Conservation (phyloP, 306 rosid species). For the Prunus padus region DNA sequence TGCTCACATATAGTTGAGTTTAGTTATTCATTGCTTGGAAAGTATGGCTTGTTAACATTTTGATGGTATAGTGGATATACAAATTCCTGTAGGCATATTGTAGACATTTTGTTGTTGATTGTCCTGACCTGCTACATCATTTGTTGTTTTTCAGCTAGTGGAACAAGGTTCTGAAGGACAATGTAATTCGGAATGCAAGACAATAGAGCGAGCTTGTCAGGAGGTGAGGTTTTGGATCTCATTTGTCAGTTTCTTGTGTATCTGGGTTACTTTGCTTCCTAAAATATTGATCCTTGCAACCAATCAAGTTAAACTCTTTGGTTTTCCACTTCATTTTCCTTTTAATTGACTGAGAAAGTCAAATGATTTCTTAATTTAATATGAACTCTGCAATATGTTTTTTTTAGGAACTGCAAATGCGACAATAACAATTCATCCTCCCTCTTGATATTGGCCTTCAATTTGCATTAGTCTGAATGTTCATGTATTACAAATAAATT, state of each 20-base stretch:
- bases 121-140: slow-evolving; percentile 7
- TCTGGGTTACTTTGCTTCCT: background rate
- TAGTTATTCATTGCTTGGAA: slow-evolving; percentile 8
- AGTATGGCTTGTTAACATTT: background rate
- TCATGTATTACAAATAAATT: background rate
- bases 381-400: background rate
- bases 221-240: slow-evolving; percentile 46
- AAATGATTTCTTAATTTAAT: background rate
- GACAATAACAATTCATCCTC: background rate
- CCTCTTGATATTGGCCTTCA: background rate
- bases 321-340: background rate
- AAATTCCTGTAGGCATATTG: background rate
- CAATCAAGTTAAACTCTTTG: slow-evolving; percentile 4
- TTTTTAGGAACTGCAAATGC: background rate
- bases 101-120: background rate
- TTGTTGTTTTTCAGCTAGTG: slow-evolving; percentile 54
- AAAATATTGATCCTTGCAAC: background rate
- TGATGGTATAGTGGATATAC: background rate
- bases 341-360: background rate
- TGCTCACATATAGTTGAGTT: background rate
- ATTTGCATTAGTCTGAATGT: background rate
- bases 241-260: background rate
- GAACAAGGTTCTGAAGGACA: slow-evolving; percentile 96
- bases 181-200: slow-evolving; percentile 96
- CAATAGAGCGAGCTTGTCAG: slow-evolving; percentile 87